Evolutionary conservation across 371 early-diverging fungal genomes (phyloP).

Genomic region (Amoeboaphelidium protococcarum): DNA sequence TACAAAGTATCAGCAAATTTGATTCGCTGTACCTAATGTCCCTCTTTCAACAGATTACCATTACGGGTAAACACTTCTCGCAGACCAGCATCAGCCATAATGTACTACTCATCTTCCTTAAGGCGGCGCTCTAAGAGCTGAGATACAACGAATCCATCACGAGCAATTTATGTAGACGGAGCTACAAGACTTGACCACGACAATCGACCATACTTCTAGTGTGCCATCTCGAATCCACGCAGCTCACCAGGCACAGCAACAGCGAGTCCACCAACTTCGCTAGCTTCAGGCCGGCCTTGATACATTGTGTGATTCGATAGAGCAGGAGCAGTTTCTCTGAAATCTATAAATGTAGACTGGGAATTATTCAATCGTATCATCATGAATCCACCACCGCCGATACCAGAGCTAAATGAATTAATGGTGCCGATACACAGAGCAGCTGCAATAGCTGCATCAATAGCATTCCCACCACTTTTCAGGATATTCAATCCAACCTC

Average conservation of each 20-base stretch:
- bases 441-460: slow-evolving; percentile 87
- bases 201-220: slow-evolving; percentile 12
- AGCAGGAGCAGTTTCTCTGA: slow-evolving; percentile 73
- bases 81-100: slow-evolving; percentile 17
- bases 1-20: slow-evolving; percentile 55
- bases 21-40: slow-evolving; percentile 40
- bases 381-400: slow-evolving; percentile 95
- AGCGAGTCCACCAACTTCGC: slow-evolving; percentile 47
- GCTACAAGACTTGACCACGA: too few relatives aligned
- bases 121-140: too few relatives aligned
- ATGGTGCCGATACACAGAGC: slow-evolving; percentile 79
- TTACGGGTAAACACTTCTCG: slow-evolving; percentile 34
- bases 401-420: slow-evolving; percentile 83
- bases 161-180: too few relatives aligned
- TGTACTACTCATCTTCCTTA: slow-evolving; percentile 6
- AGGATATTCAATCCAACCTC: slow-evolving; percentile 23
- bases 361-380: slow-evolving; percentile 35
- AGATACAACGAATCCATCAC: slow-evolving; percentile 1
- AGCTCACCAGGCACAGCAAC: slow-evolving; percentile 84
- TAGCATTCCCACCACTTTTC: slow-evolving; percentile 76
- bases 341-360: slow-evolving; percentile 15
- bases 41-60: slow-evolving; percentile 26
- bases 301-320: slow-evolving; percentile 44
- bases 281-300: slow-evolving; percentile 23
- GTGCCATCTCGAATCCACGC: slow-evolving; percentile 55